phyloP scores from a whole-genome alignment of 2,329 filamentous ascomycete species.

The Dactylonectria estremocensis region DNA sequence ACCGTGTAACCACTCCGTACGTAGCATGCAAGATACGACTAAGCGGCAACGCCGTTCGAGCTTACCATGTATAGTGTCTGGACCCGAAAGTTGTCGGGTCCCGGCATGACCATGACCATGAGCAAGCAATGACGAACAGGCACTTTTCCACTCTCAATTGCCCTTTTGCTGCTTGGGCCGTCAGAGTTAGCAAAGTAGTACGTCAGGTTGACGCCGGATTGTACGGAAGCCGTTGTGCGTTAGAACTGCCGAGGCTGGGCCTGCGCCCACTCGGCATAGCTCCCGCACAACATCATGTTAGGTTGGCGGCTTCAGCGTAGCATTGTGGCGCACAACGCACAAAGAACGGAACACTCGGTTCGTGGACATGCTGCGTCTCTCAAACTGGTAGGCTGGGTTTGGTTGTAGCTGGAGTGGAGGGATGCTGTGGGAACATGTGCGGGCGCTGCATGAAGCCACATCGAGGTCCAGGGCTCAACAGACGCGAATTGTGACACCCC shows the following conservation, averaged over 20 bases:
- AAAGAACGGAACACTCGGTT: not conserved
- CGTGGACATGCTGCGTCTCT: not conserved
- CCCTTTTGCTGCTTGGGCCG: not conserved
- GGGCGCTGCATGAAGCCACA: constrained; percentile 6
- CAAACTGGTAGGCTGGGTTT: not conserved
- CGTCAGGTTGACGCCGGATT: not conserved
- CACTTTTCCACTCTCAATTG: not conserved
- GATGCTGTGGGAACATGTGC: not conserved
- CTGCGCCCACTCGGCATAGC: not conserved
- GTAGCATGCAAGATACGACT: constrained; percentile 24
- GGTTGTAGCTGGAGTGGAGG: not conserved
- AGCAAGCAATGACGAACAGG: not conserved
- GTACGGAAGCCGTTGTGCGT: not conserved
- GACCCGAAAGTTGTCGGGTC: constrained; percentile 25
- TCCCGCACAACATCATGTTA: not conserved
- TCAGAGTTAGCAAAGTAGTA: not conserved
- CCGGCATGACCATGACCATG: not conserved
- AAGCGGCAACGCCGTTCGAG: constrained; percentile 12
- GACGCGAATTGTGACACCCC: too few relatives aligned
- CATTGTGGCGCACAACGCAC: not conserved
- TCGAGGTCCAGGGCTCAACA: not conserved
- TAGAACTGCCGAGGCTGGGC: not conserved
- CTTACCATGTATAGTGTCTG: constrained; percentile 9
- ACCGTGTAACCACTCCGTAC: too few relatives aligned
- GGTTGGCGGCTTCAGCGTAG: not conserved